Base-by-base conservation (phyloP, 805 yeast species). In the Metschnikowia amazonensis region DNA sequence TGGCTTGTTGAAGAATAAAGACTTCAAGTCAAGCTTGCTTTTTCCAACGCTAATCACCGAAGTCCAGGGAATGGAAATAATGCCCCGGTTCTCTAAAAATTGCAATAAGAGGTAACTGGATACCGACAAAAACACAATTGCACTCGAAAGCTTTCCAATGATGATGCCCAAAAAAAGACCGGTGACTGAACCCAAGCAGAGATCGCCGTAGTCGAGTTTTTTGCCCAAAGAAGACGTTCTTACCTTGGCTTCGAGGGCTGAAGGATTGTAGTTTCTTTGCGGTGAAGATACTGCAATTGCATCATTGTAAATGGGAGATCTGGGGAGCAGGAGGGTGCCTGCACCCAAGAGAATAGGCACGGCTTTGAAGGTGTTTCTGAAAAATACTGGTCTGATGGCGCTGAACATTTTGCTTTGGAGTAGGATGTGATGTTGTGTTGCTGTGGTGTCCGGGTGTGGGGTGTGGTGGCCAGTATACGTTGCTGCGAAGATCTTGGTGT, bases 171-270 rank as follows among this genome's bases (percentile, higher is more conserved):
- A 52, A 29, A 77, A 67, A 46, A 82, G 65, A 0, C 89, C 88
- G 6, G 79, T 67, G 57, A 82, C 67, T 1, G 85, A 79, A 5
- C 89, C 89, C 47, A 80, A 63, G 13, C 86, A 74, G 55, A 83
- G 65, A 55, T 83, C 84, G 54, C 76, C 75, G 57, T 82, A 83
- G 62, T 79, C 77, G 51, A 82, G 63, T 45, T 66, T 68, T 0
- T 77, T 76, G n/a, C 69, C 69, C 44, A 77, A 54, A 18, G 62
- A 53, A 8, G 64, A 53, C 4, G 49, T 43, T 18, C 46, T 32
- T 3, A 30, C 44, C 27, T 50, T 46, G n/a, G 51, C 51, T 8
- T 43, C 42, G 13, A 49, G 29, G 16, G 43, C 42, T 11, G 43
- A 42, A 4, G 55, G 55, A 35, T 47, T 30, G 40, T 47, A 43